Conservation (phyloP, 768 basidiomycete genomes). For the Mycena sanguinolenta region DNA sequence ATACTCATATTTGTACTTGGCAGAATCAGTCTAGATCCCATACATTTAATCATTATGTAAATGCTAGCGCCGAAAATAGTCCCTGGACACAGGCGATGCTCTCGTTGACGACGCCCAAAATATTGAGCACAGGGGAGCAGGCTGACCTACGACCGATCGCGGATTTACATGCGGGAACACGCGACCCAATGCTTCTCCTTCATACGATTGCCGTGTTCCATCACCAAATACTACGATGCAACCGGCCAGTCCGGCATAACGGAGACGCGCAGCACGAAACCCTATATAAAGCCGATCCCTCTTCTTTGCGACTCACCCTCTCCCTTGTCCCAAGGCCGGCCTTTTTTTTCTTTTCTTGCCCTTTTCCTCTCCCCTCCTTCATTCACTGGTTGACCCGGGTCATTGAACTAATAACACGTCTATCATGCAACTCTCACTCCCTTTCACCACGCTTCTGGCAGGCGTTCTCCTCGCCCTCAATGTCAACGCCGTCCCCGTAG, state of each 20-base stretch:
- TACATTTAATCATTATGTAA: background rate
- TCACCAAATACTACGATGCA: constrained; percentile 13
- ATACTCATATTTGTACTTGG: background rate
- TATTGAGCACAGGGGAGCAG: background rate
- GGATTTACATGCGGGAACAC: background rate
- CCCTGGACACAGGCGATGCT: background rate
- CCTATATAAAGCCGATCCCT: constrained; percentile 32
- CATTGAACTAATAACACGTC: constrained; percentile 29
- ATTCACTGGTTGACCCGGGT: constrained; percentile 42
- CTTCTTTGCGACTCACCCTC: constrained; percentile 31
- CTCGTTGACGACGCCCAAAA: background rate
- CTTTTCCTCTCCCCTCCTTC: constrained; percentile 39
- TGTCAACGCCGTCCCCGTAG: constrained; percentile 55
- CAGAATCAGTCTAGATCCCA: constrained; percentile 3
- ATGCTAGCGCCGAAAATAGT: background rate
- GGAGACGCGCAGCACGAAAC: background rate
- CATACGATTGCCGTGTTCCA: background rate
- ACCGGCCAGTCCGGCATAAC: constrained; percentile 15
- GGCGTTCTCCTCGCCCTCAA: constrained; percentile 61
- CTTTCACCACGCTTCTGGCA: constrained; percentile 66
- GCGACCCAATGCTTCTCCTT: background rate
- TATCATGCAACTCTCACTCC: constrained; percentile 68
- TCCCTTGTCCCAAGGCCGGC: constrained; percentile 49
- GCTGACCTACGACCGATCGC: background rate
- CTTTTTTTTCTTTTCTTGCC: constrained; percentile 44